These are phyloP conservation scores for Epithele typhae DNA, from an alignment of 768 basidiomycete species.

Conservation along the genomic window DNA sequence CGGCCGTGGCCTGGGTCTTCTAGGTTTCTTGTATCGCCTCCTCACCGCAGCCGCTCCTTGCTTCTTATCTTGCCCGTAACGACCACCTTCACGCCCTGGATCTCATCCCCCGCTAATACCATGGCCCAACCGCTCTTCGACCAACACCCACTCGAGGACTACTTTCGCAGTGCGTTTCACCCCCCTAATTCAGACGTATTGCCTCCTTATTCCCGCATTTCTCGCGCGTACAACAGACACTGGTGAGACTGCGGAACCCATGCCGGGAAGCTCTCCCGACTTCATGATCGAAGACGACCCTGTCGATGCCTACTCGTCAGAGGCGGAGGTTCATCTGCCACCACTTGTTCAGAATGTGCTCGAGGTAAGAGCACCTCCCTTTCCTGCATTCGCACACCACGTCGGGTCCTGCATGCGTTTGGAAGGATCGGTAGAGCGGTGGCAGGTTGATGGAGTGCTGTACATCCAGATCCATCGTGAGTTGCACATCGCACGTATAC, in stretches of 20 bases:
- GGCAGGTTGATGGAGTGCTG: too few relatives aligned
- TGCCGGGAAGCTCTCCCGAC: conserved; percentile 51
- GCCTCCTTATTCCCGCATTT: too few relatives aligned
- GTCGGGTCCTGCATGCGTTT: too few relatives aligned
- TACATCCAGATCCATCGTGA: too few relatives aligned
- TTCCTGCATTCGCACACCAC: not conserved
- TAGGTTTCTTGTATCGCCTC: conserved; percentile 11
- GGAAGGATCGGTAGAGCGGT: too few relatives aligned
- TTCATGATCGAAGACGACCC: conserved; percentile 33
- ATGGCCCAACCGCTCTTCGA: conserved; percentile 82
- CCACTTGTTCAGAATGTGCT: conserved; percentile 5
- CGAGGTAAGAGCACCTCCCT: conserved; percentile 12
- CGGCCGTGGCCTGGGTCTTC: not conserved
- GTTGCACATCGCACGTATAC: too few relatives aligned
- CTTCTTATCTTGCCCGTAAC: conserved; percentile 9
- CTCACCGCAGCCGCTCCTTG: conserved; percentile 17
- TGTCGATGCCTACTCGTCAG: conserved; percentile 12
- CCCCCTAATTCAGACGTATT: too few relatives aligned
- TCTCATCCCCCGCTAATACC: conserved; percentile 3
- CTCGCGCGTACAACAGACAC: conserved; percentile 47
- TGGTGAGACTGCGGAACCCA: conserved; percentile 50
- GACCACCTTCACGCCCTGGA: conserved; percentile 12
- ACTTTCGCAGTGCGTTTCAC: conserved; percentile 52
- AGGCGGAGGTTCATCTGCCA: conserved; percentile 8
- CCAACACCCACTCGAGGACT: conserved; percentile 71